A percentile compares a stretch with the other conserved stretches of the same genome.
Evolutionary conservation across 306 rosid genomes (phyloP).

Genomic region (Rosa lucieae): DNA sequence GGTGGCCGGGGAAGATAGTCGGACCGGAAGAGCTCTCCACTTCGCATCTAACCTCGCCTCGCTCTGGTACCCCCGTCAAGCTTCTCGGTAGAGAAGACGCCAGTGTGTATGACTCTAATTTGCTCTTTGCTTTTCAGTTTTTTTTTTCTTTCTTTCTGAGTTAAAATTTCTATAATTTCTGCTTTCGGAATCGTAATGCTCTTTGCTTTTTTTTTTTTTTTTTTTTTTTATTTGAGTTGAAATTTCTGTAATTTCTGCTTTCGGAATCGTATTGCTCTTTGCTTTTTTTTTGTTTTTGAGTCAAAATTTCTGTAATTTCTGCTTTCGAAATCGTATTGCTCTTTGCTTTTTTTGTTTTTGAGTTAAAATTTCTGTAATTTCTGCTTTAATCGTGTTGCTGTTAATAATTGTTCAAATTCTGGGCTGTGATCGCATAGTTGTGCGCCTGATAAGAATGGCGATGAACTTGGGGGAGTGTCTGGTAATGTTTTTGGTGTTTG

Average conservation of each 20-base stretch:
- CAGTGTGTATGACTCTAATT: conserved; percentile 51
- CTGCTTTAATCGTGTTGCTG: background rate
- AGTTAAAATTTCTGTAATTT: background rate
- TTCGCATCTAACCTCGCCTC: conserved; percentile 63
- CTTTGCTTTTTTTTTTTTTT: no score
- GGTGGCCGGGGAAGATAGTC: conserved; percentile 71
- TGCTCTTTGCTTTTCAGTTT: background rate
- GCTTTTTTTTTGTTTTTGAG: no score
- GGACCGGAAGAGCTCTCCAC: conserved; percentile 57
- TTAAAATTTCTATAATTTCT: background rate
- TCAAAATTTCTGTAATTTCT: background rate
- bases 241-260: background rate
- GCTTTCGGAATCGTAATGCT: background rate
- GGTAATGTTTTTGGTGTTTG: background rate
- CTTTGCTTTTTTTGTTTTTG: no score
- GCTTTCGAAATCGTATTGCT: background rate
- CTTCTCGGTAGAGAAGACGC: conserved; percentile 71
- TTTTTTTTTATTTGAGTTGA: background rate
- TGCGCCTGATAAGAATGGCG: background rate
- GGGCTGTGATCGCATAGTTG: background rate
- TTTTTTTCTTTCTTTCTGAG: no score
- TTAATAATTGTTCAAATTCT: background rate
- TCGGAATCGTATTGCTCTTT: background rate
- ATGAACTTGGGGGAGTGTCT: background rate
- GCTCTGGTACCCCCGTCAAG: conserved; percentile 68